Conservation (phyloP, 177 flowering plant species). For the Tripterygium wilfordii region DNA sequence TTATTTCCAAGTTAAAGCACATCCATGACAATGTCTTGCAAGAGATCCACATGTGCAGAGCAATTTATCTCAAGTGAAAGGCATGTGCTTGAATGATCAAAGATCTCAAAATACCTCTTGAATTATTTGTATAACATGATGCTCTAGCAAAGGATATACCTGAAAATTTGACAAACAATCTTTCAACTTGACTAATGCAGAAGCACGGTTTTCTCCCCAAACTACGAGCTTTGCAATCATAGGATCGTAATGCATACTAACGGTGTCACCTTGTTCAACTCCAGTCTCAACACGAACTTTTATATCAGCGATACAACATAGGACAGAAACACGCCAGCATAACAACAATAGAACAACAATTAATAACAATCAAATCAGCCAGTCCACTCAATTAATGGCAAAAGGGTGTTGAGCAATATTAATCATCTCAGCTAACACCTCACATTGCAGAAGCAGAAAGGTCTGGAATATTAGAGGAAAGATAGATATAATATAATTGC, state of each 20-base stretch:
- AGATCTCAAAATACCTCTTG: too few relatives aligned
- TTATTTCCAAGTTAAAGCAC: not conserved
- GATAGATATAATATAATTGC: not conserved
- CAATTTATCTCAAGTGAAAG: too few relatives aligned
- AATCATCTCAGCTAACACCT: too few relatives aligned
- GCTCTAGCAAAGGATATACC: conserved; percentile 35
- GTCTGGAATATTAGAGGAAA: not conserved
- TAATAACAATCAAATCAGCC: not conserved
- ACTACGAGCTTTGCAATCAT: conserved; percentile 99
- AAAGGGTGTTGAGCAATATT: too few relatives aligned
- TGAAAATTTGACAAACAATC: conserved; percentile 84
- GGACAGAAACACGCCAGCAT: not conserved
- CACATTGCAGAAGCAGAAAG: conserved; percentile 1
- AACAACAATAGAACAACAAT: not conserved
- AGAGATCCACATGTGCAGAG: too few relatives aligned
- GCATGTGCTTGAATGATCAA: too few relatives aligned
- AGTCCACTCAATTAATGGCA: not conserved
- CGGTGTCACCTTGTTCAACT: conserved; percentile 87
- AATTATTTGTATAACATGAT: too few relatives aligned
- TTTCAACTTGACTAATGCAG: conserved; percentile 82
- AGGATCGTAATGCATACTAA: conserved; percentile 98
- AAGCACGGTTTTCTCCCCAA: conserved; percentile 78
- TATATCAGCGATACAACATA: conserved; percentile 10
- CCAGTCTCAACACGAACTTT: conserved; percentile 97
- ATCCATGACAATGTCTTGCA: not conserved